These are phyloP conservation scores for Sphagnum magellanicum DNA, from an alignment of 228 moss, liverwort and hornwort genomes.

Conservation along the genomic window DNA sequence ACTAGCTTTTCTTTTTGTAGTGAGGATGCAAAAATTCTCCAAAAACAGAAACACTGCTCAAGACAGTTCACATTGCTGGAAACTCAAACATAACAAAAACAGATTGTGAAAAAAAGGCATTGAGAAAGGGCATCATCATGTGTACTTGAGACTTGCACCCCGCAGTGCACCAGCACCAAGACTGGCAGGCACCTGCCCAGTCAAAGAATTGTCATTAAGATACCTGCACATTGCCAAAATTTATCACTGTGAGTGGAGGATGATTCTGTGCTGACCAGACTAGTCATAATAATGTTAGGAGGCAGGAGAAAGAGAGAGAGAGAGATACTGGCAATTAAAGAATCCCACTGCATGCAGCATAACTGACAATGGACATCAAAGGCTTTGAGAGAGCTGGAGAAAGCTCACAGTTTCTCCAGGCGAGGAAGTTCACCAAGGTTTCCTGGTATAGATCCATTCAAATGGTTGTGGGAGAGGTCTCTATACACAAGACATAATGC, in stretches of 20 bases:
- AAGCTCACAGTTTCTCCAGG: conserved; percentile 64
- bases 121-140: background rate
- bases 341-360: background rate
- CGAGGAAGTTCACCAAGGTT: conserved; percentile 51
- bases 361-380: background rate
- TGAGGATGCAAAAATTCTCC: too few species aligned
- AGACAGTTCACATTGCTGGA: too few species aligned
- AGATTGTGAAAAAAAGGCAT: too few species aligned
- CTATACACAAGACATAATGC: conserved; percentile 16
- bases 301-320: too few species aligned
- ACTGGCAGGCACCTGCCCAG: conserved; percentile 68
- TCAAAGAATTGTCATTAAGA: conserved; percentile 69
- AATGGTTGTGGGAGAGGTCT: conserved; percentile 67
- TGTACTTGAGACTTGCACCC: conserved; percentile 79
- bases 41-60: too few species aligned
- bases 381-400: background rate
- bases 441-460: conserved; percentile 81
- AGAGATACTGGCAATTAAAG: background rate
- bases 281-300: background rate
- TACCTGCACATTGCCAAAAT: conserved; percentile 25
- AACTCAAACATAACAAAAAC: too few species aligned
- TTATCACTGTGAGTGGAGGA: background rate
- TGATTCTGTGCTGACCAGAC: background rate
- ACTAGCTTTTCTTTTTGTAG: too few species aligned
- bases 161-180: conserved; percentile 73